A percentile compares a stretch with the other conserved stretches of the same genome.
Conservation (phyloP, 352 stramenopile genomes). For the Pythium insidiosum region DNA sequence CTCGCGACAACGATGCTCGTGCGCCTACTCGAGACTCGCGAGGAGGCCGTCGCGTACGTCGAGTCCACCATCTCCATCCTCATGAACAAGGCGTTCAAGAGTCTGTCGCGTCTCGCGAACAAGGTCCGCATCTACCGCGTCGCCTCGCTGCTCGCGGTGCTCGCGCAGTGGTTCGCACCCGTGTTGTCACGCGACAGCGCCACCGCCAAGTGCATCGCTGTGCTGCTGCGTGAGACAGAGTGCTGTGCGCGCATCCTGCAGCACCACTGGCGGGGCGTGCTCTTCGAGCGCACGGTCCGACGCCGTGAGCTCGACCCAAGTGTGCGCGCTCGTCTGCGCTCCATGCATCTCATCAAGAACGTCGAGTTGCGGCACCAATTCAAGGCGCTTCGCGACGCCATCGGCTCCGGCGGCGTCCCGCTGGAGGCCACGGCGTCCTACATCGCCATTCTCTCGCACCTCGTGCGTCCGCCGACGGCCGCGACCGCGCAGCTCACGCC, state of each 20-base stretch:
- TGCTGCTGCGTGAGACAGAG: slow-evolving; percentile 52
- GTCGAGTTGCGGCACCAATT: slow-evolving; percentile 66
- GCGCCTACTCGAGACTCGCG: slow-evolving; percentile 54
- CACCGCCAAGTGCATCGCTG: slow-evolving; percentile 33
- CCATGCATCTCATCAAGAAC: slow-evolving; percentile 72
- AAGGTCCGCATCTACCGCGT: slow-evolving; percentile 48
- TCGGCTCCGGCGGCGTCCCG: slow-evolving; percentile 30
- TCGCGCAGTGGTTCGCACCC: slow-evolving; percentile 54
- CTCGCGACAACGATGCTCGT: slow-evolving; percentile 66
- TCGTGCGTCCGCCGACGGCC: slow-evolving; percentile 23
- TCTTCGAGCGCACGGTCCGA: slow-evolving; percentile 42
- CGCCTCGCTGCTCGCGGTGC: slow-evolving; percentile 33
- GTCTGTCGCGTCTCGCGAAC: slow-evolving; percentile 44
- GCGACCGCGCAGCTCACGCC: slow-evolving; percentile 15
- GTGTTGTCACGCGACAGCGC: slow-evolving; percentile 61
- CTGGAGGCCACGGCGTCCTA: slow-evolving; percentile 38
- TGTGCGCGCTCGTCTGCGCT: slow-evolving; percentile 41
- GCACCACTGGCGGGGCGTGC: slow-evolving; percentile 59
- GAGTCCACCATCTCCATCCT: slow-evolving; percentile 61
- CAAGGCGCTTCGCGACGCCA: slow-evolving; percentile 38
- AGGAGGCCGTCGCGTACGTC: slow-evolving; percentile 53
- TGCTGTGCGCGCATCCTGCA: slow-evolving; percentile 65
- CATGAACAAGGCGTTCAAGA: slow-evolving; percentile 69
- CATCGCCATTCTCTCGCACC: slow-evolving; percentile 47
- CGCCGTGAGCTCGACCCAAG: slow-evolving; percentile 37